These are phyloP conservation scores for Quercus alba DNA, from an alignment of 306 rosid species.

Conservation along the genomic window DNA sequence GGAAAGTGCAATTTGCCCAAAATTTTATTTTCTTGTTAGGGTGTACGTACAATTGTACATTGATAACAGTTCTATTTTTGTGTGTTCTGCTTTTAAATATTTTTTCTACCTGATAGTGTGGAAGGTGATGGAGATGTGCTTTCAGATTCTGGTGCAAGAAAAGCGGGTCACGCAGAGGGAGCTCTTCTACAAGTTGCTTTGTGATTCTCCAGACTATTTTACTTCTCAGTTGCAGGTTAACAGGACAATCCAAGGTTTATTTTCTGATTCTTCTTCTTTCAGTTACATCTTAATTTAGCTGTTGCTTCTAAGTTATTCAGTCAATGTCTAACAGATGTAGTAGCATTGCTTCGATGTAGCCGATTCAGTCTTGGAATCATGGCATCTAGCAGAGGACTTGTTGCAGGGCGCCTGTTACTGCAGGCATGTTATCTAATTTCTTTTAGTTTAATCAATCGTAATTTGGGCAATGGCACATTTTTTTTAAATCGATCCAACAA, in stretches of 20 bases:
- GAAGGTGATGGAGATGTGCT: constrained; percentile 91
- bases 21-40: background rate
- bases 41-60: background rate
- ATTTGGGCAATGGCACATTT: background rate
- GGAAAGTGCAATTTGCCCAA: too few relatives aligned
- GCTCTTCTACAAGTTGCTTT: constrained; percentile 80
- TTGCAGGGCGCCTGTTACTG: constrained; percentile 72
- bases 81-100: background rate
- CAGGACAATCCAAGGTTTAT: constrained; percentile 77
- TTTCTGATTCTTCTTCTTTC: constrained; percentile 10
- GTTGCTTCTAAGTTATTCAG: background rate
- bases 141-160: constrained; percentile 63
- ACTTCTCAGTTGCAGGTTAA: constrained; percentile 75
- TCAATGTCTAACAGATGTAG: constrained; percentile 53
- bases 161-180: constrained; percentile 90
- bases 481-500: background rate
- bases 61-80: background rate
- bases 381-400: constrained; percentile 90
- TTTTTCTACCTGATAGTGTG: constrained; percentile 48
- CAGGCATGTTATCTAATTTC: constrained; percentile 34
- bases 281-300: background rate
- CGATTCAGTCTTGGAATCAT: constrained; percentile 90
- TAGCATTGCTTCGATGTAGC: constrained; percentile 87
- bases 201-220: constrained; percentile 66
- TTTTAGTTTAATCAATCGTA: background rate